Conservation (phyloP, 495 filamentous ascomycete species). For the Astrothelium macrocarpum region DNA sequence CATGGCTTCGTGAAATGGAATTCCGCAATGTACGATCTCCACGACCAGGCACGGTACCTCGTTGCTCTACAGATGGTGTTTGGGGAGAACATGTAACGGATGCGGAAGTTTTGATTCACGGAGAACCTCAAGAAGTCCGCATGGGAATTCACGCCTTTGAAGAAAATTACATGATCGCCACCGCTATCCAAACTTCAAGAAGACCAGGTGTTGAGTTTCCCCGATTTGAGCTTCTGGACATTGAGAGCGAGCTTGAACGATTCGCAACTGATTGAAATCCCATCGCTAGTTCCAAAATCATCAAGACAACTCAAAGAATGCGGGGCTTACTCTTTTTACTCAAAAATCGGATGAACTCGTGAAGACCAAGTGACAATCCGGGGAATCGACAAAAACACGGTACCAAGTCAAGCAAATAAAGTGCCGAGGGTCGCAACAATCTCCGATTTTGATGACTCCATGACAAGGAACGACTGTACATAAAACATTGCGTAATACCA, state of each 20-base stretch:
- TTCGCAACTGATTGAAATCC: too few species aligned
- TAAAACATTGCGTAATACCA: too few species aligned
- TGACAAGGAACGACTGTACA: too few species aligned
- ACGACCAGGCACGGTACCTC: constrained; percentile 27
- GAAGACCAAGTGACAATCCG: too few species aligned
- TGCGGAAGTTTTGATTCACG: constrained; percentile 44
- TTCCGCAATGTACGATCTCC: constrained; percentile 57
- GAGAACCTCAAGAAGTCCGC: constrained; percentile 42
- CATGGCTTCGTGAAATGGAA: constrained; percentile 62
- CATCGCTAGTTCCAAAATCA: too few species aligned
- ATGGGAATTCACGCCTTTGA: constrained; percentile 55
- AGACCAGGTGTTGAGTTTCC: constrained; percentile 15
- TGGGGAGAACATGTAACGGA: constrained; percentile 46
- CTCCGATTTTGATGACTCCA: too few species aligned
- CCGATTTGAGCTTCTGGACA: constrained; percentile 19
- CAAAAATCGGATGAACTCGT: too few species aligned
- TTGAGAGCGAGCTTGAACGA: constrained; percentile 9
- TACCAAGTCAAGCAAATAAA: too few species aligned
- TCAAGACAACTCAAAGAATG: neutral
- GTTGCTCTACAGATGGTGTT: constrained; percentile 26
- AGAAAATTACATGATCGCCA: constrained; percentile 52
- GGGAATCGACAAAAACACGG: too few species aligned
- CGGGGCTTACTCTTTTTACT: too few species aligned
- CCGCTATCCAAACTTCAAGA: constrained; percentile 35
- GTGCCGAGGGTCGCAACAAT: too few species aligned